Conservation (phyloP, 371 early-diverging fungal genomes). For the Zychaea mexicana region DNA sequence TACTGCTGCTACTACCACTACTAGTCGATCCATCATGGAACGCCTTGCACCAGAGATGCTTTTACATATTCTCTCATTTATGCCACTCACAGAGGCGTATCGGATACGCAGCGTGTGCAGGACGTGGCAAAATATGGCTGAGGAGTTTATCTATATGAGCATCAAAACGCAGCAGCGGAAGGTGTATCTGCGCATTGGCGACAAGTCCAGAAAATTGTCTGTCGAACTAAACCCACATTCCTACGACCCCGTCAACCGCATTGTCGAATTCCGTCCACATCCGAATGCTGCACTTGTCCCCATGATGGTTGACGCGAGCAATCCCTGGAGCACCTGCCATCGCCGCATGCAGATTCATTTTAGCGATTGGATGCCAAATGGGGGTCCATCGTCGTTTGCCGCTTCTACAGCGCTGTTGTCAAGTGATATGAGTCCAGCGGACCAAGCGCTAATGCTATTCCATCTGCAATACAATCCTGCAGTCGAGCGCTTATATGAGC, state of each 20-base stretch:
- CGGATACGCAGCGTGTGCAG: slow-evolving; percentile 29
- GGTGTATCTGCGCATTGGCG: slow-evolving; percentile 32
- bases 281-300: neutral
- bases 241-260: slow-evolving; percentile 35
- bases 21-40: neutral
- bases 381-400: neutral
- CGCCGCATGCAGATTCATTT: slow-evolving; percentile 39
- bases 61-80: slow-evolving; percentile 31
- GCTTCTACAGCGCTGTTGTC: neutral
- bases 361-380: slow-evolving; percentile 24
- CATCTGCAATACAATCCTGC: slow-evolving; percentile 44
- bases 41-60: slow-evolving; percentile 41
- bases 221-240: slow-evolving; percentile 23
- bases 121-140: slow-evolving; percentile 26
- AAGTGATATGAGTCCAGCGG: slow-evolving; percentile 19
- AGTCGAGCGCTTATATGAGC: slow-evolving; percentile 35
- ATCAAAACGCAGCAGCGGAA: slow-evolving; percentile 21
- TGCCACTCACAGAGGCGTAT: slow-evolving; percentile 38
- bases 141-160: slow-evolving; percentile 34
- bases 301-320: neutral
- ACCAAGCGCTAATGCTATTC: slow-evolving; percentile 36
- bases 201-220: slow-evolving; percentile 4
- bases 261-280: slow-evolving; percentile 41
- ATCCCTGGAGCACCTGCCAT: slow-evolving; percentile 24
- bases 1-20: too few relatives aligned